phyloP scores from a whole-genome alignment of 106 monocot genomes.

The Dendrobium chrysotoxum region DNA sequence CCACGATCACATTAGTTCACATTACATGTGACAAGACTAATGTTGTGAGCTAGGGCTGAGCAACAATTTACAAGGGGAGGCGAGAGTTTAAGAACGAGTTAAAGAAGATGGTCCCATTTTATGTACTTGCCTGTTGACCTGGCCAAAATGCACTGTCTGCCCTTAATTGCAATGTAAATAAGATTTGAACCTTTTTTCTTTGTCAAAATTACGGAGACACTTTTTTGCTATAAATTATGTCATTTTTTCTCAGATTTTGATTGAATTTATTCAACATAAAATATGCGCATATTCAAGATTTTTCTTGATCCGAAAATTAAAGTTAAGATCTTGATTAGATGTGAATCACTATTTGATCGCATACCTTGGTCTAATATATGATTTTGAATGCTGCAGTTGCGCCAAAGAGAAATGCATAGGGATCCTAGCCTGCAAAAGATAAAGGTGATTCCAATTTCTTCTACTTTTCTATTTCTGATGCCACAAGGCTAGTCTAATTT shows the following conservation, averaged over 20 bases:
- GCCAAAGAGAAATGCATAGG: slow-evolving; percentile 48
- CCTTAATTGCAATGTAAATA: neutral
- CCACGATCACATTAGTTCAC: too few relatives aligned
- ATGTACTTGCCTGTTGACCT: neutral
- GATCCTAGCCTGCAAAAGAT: slow-evolving; percentile 31
- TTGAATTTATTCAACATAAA: neutral
- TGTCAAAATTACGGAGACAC: neutral
- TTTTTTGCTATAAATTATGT: neutral
- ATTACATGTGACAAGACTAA: too few relatives aligned
- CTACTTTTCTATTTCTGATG: neutral
- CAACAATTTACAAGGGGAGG: too few relatives aligned
- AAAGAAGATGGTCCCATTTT: neutral
- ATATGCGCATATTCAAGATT: neutral
- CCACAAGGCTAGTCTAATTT: neutral
- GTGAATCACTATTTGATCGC: neutral
- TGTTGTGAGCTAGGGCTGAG: too few relatives aligned
- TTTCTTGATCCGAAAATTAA: neutral
- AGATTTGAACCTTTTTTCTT: neutral
- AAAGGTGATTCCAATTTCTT: slow-evolving; percentile 40
- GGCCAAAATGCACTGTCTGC: neutral
- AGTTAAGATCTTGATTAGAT: neutral
- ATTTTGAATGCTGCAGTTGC: slow-evolving; percentile 41
- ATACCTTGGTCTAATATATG: slow-evolving; percentile 3
- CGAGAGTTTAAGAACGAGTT: neutral
- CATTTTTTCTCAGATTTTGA: neutral